Base-by-base conservation (phyloP, 2,329 filamentous ascomycete genomes). In the Penicillium sp. region DNA sequence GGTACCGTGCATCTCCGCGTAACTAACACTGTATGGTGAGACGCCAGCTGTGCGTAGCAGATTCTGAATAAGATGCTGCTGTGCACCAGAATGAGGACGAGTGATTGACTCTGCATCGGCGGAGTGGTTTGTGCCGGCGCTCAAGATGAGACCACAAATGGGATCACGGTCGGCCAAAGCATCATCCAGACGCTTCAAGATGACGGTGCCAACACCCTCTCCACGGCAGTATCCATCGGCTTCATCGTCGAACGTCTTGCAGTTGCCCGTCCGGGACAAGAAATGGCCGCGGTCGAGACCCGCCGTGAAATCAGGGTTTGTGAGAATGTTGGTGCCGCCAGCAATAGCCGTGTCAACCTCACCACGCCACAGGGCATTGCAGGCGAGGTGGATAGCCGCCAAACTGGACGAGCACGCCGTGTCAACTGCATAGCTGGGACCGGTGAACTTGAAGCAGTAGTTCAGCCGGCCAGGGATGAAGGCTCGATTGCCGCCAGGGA, bases 281-380 rank as follows among this genome's bases (percentile, higher is more conserved):
- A 76, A 76, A 50, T 73, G 69, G 3, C 72, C 72, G 65, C 89
- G 86, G 72, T 87, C 89, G 1, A 93, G 81, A 67, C 89, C 90
- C 6, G 89, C 84, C 77, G 91, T 92, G 80, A 89, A 90, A 75
- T 93, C 90, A 0, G 91, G 88, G 76, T 92, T 92, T 53, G 90
- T 93, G 77, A 93, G 83, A 12, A 76, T 56, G 58, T 91, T 93
- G n/a, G 91, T 80, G 64, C 92, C 92, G 61, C 92, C 91, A 2
- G 91, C 89, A 37, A 93, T 87, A 1, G 90, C 91, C 7, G 89
- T 93, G 72, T 95, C 91, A 62, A 88, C 90, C 67, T 95, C 91
- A 51, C 87, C 86, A 8, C 86, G 85, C 85, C 88, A 89, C 6
- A 93, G 80, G 0, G 91, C 86, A 4, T 87, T 89, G 78, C 91